Conservation (phyloP, 176 grass and related monocot species). For the Zea luxurians region DNA sequence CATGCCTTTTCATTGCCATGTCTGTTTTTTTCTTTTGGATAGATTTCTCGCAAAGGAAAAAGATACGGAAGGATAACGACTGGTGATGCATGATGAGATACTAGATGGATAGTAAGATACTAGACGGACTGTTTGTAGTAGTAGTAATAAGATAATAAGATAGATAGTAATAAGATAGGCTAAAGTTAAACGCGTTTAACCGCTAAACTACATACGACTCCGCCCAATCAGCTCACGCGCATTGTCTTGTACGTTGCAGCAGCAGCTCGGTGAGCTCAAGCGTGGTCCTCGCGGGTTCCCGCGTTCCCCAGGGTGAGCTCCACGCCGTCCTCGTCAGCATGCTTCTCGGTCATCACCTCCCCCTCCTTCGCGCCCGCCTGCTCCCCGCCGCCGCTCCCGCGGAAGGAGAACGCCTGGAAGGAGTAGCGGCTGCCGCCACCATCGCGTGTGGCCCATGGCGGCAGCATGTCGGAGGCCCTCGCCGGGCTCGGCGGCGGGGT, state of each 20-base stretch:
- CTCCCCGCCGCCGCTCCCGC: conserved; percentile 35
- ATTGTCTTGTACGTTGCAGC: background rate
- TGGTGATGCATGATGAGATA: background rate
- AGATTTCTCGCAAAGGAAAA: background rate
- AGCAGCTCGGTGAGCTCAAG: background rate
- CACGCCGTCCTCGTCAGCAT: conserved; percentile 49
- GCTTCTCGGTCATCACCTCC: conserved; percentile 55
- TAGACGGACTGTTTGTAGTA: too few relatives aligned
- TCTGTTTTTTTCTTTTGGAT: conserved; percentile 23
- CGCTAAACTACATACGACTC: background rate
- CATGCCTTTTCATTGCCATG: conserved; percentile 7
- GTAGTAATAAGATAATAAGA: background rate
- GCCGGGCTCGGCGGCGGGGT: background rate
- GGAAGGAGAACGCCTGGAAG: conserved; percentile 27
- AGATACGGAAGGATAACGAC: background rate
- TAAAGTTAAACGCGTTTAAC: background rate
- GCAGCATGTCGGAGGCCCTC: background rate
- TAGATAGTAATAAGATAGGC: too few relatives aligned
- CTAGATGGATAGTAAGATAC: too few relatives aligned
- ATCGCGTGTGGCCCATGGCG: conserved; percentile 26
- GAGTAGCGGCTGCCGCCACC: background rate
- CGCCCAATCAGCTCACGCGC: background rate
- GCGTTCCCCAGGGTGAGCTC: conserved; percentile 64
- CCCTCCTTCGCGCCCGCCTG: conserved; percentile 54
- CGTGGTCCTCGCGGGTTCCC: conserved; percentile 48